A percentile compares a stretch with the other conserved stretches of the same genome.
These are phyloP conservation scores for Fusarium chaquense DNA, from an alignment of 2,329 filamentous ascomycete genomes.

Conservation along the genomic window DNA sequence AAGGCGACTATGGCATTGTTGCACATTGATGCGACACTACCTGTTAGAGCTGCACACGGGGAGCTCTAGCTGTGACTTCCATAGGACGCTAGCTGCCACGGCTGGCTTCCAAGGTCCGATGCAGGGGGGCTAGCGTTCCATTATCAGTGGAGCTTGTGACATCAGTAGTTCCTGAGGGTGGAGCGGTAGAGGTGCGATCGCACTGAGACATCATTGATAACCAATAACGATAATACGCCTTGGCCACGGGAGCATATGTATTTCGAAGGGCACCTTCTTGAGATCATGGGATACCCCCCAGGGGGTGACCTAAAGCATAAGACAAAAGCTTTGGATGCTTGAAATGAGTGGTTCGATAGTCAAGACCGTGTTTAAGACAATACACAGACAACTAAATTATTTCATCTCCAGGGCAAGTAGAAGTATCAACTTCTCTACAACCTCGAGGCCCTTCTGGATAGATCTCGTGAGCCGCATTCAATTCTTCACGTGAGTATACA, in stretches of 20 bases:
- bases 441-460: conserved; percentile 12
- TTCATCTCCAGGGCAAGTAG: background rate
- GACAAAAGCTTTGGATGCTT: background rate
- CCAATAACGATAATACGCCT: conserved; percentile 28
- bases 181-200: conserved; percentile 26
- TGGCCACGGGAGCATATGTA: conserved; percentile 34
- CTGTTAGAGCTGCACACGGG: conserved; percentile 20
- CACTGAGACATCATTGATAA: background rate
- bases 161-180: conserved; percentile 30
- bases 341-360: background rate
- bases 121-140: conserved; percentile 19
- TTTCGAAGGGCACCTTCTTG: conserved; percentile 4
- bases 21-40: conserved; percentile 19
- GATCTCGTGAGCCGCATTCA: background rate
- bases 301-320: background rate
- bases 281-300: conserved; percentile 31
- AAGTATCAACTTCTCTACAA: background rate
- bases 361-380: background rate
- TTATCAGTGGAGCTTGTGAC: conserved; percentile 33
- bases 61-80: conserved; percentile 14
- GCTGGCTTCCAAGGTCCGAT: background rate
- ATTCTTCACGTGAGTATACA: background rate
- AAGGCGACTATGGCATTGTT: conserved; percentile 7
- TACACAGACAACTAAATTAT: background rate
- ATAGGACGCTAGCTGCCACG: background rate